Percentiles rank a stretch among this genome's conserved stretches.
Conservation (phyloP, 768 basidiomycete species). For the Lyophyllum shimeji region DNA sequence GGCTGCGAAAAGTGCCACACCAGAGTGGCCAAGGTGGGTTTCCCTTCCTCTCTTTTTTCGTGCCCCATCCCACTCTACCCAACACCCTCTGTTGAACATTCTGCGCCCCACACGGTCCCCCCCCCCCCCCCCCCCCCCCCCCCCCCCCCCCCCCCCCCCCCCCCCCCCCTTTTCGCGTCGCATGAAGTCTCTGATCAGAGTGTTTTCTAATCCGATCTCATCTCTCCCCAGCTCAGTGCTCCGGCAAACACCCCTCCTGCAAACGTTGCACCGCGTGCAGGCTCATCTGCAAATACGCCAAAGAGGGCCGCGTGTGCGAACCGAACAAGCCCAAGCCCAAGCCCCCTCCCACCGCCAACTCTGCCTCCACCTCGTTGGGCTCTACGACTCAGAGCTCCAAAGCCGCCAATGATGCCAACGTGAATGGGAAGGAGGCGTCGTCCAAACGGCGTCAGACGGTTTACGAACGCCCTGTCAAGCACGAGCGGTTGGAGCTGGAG, state of each 20-base stretch:
- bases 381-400: neutral
- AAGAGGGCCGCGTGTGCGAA: conserved; percentile 63
- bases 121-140: neutral
- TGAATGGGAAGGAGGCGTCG: too few species aligned
- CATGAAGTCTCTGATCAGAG: neutral
- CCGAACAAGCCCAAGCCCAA: conserved; percentile 53
- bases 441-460: too few species aligned
- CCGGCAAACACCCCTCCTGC: conserved; percentile 69
- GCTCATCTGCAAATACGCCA: conserved; percentile 63
- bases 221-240: conserved; percentile 45
- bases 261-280: conserved; percentile 61
- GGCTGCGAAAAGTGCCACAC: conserved; percentile 76
- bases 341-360: neutral
- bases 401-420: too few species aligned
- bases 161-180: neutral
- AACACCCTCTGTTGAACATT: too few species aligned
- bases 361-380: too few species aligned
- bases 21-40: conserved; percentile 67
- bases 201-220: neutral
- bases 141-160: too few species aligned
- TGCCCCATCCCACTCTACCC: too few species aligned
- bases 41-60: too few species aligned
- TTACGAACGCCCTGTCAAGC: too few species aligned
- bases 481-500: too few species aligned
- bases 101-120: neutral